phyloP scores from a whole-genome alignment of 352 stramenopile genomes.

The Phytophthora constricta region DNA sequence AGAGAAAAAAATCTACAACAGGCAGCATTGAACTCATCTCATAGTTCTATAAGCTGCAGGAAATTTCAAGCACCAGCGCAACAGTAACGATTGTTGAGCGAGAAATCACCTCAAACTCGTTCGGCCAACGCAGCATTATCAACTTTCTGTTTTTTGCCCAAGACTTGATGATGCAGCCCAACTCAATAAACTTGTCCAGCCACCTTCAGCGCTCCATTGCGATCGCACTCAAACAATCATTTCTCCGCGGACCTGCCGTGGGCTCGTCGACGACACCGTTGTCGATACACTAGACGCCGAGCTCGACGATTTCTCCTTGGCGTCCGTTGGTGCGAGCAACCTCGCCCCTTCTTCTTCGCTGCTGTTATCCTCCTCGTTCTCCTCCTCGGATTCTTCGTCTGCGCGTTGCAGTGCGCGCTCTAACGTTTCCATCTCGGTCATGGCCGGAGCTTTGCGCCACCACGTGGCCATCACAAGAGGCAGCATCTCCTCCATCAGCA shows the following conservation, averaged over 20 bases:
- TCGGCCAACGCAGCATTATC: too few relatives aligned
- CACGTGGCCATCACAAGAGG: slow-evolving; percentile 55
- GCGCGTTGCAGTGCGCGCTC: slow-evolving; percentile 25
- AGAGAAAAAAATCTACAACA: too few relatives aligned
- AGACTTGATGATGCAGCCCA: too few relatives aligned
- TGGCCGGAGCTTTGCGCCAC: slow-evolving; percentile 30
- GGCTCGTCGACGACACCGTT: background rate
- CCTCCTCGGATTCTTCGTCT: slow-evolving; percentile 27
- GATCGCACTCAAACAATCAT: slow-evolving; percentile 14
- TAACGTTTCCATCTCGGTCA: slow-evolving; percentile 33
- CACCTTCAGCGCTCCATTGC: too few relatives aligned
- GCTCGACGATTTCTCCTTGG: slow-evolving; percentile 6
- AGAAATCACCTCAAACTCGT: too few relatives aligned
- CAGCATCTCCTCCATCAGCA: slow-evolving; percentile 58
- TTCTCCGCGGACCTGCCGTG: slow-evolving; percentile 1
- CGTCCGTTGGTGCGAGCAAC: slow-evolving; percentile 8
- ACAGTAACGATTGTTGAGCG: too few relatives aligned
- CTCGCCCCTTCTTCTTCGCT: slow-evolving; percentile 25
- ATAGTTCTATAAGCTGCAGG: too few relatives aligned
- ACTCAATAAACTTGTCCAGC: too few relatives aligned
- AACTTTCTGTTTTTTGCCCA: too few relatives aligned
- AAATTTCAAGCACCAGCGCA: too few relatives aligned
- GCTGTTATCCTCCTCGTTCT: slow-evolving; percentile 21
- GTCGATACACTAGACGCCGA: too few relatives aligned
- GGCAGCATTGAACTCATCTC: background rate